phyloP scores from a whole-genome alignment of 73 alveolate species.

The Paramecium primaurelia region DNA sequence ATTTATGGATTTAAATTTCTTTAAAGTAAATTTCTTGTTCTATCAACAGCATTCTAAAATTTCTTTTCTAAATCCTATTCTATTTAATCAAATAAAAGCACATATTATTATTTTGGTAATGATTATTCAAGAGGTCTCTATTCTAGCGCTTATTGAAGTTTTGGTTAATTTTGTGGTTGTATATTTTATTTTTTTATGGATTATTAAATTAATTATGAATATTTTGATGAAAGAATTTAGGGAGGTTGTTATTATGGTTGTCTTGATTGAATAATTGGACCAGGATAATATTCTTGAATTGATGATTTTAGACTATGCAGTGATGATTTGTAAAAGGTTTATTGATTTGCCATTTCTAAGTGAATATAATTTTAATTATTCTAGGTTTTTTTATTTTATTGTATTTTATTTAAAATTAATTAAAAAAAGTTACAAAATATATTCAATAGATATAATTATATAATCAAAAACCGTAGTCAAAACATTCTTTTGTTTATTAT shows the following conservation, averaged over 20 bases:
- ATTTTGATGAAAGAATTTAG: no score
- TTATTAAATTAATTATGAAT: not conserved
- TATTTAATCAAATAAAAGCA: not conserved
- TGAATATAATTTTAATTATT: not conserved
- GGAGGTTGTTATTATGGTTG: not conserved
- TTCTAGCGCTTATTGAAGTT: not conserved
- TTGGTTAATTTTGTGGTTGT: not conserved
- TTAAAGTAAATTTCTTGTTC: not conserved
- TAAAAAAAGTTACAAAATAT: no score
- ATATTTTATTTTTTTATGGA: no score
- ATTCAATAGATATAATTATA: not conserved
- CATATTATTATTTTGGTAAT: not conserved
- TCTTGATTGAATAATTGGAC: not conserved
- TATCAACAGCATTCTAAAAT: not conserved
- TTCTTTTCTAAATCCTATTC: slow-evolving; percentile 38
- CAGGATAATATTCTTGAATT: not conserved
- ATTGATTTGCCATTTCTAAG: not conserved
- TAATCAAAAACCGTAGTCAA: slow-evolving; percentile 21
- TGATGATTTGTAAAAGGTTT: not conserved
- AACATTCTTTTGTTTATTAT: slow-evolving; percentile 21
- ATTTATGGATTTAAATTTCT: not conserved
- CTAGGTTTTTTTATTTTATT: not conserved
- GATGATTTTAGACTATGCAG: not conserved
- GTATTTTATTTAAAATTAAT: no score
- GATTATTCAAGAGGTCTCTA: not conserved